A percentile compares a stretch with the other conserved stretches of the same genome.
Conservation (phyloP, 257 asterid genomes). For the Primulina huaijiensis region DNA sequence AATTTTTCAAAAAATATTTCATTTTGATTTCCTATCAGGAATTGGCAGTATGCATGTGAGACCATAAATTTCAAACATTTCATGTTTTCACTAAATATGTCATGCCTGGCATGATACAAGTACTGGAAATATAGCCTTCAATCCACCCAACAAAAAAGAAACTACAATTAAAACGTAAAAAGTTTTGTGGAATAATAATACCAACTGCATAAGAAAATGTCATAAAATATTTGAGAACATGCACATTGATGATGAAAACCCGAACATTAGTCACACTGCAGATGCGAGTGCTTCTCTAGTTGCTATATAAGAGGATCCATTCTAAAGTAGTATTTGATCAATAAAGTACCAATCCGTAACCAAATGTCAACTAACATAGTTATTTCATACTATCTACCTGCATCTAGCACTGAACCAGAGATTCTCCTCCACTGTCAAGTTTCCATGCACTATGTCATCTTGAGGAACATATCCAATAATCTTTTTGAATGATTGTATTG, state of each 20-base stretch:
- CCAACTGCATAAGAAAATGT: background rate
- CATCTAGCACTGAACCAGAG: constrained; percentile 99
- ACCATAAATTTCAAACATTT: background rate
- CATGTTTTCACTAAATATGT: background rate
- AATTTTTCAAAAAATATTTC: background rate
- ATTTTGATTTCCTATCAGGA: background rate
- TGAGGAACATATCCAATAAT: constrained; percentile 94
- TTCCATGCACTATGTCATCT: constrained; percentile 97
- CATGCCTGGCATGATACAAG: background rate
- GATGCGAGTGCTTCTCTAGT: background rate
- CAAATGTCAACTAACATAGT: background rate
- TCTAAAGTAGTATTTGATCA: background rate
- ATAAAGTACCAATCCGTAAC: background rate
- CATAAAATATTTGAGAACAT: background rate
- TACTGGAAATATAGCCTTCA: background rate
- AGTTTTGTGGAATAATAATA: background rate
- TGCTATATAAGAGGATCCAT: background rate
- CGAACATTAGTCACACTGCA: background rate
- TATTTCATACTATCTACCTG: constrained; percentile 50
- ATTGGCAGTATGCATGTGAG: background rate
- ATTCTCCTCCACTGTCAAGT: constrained; percentile 96
- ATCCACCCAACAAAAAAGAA: background rate
- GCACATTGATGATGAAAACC: background rate
- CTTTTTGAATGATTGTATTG: constrained; percentile 79
- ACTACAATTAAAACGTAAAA: background rate